Percentiles rank a stretch among this genome's conserved stretches.
These are phyloP conservation scores for Sisymbrium irio DNA, from an alignment of 345 rosid species.

Conservation along the genomic window DNA sequence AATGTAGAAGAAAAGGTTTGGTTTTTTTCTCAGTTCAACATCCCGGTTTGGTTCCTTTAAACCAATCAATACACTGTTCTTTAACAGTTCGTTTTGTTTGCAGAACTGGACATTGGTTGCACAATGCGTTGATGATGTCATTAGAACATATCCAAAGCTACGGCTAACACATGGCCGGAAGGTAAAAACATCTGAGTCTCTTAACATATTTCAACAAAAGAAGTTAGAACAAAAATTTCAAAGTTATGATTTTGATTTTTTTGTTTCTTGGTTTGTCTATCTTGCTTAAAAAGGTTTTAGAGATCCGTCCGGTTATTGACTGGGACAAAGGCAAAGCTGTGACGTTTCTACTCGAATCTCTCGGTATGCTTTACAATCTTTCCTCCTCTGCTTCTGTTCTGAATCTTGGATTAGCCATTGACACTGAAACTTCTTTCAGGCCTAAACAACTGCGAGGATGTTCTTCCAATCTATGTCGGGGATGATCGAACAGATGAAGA, in stretches of 20 bases:
- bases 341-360: constrained; percentile 83
- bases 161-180: constrained; percentile 74
- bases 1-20: constrained; percentile 71
- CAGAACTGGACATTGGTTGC: constrained; percentile 64
- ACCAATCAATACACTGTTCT: not conserved
- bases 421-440: constrained; percentile 40
- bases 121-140: constrained; percentile 51
- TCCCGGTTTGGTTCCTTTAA: not conserved
- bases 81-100: not conserved
- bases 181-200: constrained; percentile 39
- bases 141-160: constrained; percentile 53
- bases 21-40: not conserved
- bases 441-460: constrained; percentile 61
- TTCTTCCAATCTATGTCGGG: constrained; percentile 93
- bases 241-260: constrained; percentile 1
- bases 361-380: constrained; percentile 45
- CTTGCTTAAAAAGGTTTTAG: constrained; percentile 61
- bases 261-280: constrained; percentile 1
- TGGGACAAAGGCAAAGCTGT: constrained; percentile 99
- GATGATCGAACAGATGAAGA: constrained; percentile 98
- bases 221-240: not conserved
- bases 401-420: not conserved
- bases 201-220: not conserved
- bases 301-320: constrained; percentile 81
- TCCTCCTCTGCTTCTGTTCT: not conserved